Evolutionary conservation across 495 filamentous ascomycete species (phyloP).

Genomic region (Xanthoparmelia taractica): DNA sequence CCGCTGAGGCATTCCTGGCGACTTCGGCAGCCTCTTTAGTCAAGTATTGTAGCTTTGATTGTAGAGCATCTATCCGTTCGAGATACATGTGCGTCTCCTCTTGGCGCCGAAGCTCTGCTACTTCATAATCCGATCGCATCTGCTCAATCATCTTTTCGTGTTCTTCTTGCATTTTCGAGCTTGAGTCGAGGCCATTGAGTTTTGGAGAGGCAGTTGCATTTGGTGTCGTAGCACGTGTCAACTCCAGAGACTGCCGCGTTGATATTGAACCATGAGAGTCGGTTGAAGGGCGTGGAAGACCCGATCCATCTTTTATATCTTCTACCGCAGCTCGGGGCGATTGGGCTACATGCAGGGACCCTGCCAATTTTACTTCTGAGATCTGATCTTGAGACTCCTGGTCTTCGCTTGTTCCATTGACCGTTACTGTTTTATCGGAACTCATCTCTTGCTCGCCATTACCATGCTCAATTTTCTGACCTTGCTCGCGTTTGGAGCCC

Average conservation of each 20-base stretch:
- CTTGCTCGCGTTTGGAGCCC: conserved; percentile 8
- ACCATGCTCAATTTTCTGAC: neutral
- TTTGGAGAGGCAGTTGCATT: conserved; percentile 18
- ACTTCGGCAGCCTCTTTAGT: conserved; percentile 68
- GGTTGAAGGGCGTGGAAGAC: conserved; percentile 13
- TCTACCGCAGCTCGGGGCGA: conserved; percentile 7
- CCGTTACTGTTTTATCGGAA: neutral
- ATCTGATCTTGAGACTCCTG: conserved; percentile 4
- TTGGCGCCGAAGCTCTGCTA: conserved; percentile 56
- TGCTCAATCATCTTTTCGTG: conserved; percentile 40
- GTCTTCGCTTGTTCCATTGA: conserved; percentile 1
- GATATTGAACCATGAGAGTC: conserved; percentile 22
- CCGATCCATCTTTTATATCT: conserved; percentile 10
- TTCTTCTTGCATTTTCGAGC: conserved; percentile 17
- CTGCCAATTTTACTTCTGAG: conserved; percentile 1
- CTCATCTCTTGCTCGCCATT: conserved; percentile 1
- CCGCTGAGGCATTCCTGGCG: conserved; percentile 54
- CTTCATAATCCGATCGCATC: conserved; percentile 50
- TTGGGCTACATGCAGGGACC: neutral
- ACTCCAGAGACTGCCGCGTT: conserved; percentile 23
- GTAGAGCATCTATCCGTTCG: conserved; percentile 86
- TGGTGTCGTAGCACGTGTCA: conserved; percentile 14
- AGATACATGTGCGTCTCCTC: conserved; percentile 75
- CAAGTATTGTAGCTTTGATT: conserved; percentile 82
- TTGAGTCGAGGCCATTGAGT: conserved; percentile 21